Evolutionary conservation across 371 early-diverging fungal species (phyloP), one percentile per base, ranked within the genome.

Genomic region (Nematocida major): DNA sequence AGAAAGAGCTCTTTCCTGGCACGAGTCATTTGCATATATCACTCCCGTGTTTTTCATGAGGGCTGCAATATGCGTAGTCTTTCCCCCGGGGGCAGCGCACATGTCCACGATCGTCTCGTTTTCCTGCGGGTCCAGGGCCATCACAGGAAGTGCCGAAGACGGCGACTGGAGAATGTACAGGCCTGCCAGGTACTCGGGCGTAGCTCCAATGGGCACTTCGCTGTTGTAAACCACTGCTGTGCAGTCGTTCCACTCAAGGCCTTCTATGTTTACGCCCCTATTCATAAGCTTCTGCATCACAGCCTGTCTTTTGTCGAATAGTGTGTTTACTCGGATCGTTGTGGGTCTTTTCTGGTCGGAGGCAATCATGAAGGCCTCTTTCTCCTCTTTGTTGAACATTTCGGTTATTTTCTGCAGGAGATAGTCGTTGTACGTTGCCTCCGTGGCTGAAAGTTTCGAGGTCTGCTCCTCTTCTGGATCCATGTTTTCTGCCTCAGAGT

Each of bases 171-270:
- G 89, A 89, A 94, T 94, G 81, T 98, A 98, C 79, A 93, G 91
- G n/a, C 99, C 99, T n/a, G 94, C 93, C 68, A 98, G 88, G 81
- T 97, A 98, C 85, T 98, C 99, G 67, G 97, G 97, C 0, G 99
- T 97, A 2, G 99, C 99, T 24, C 84, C 85, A 20, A 85, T 63
- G 30, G 85, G 85, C 24, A 84, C 80, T 53, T 85, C 54, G 78
- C 82, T 70, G 39, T 81, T 81, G 53, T 79, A 84, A 18, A 82
- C 68, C 28, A 82, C 79, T 13, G 83, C 59, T 49, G 82, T 82
- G 43, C 73, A 66, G 47, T 87, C 86, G 67, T 77, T 80, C 88
- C 87, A 88, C 79, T 94, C 92, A 54, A 97, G 88, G 5, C 92
- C 92, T 68, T 95, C 97, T n/a, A 95, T 81, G 80, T 95, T 94